A percentile compares a stretch with the other conserved stretches of the same genome.
These are phyloP conservation scores for Botrytis galanthina DNA, from an alignment of 2,329 filamentous ascomycete genomes.

Conservation along the genomic window DNA sequence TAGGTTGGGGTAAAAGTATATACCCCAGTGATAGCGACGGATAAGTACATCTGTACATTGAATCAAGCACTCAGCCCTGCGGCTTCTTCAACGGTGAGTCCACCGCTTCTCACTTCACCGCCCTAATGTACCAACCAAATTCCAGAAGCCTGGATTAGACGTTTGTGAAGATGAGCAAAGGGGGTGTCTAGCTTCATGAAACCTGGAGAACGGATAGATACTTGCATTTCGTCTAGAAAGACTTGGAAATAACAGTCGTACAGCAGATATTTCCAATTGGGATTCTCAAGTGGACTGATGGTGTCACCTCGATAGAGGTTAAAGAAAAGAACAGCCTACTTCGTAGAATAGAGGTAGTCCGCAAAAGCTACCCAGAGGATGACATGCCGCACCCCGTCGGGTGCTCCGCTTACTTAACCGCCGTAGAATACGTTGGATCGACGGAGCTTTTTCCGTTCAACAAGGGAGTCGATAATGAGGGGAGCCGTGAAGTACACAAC, in stretches of 20 bases:
- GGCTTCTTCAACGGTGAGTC: constrained; percentile 32
- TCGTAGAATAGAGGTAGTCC: neutral
- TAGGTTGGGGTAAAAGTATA: constrained; percentile 33
- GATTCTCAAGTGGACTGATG: constrained; percentile 4
- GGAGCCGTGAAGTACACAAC: constrained; percentile 22
- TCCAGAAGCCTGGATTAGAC: constrained; percentile 29
- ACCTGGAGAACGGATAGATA: constrained; percentile 14
- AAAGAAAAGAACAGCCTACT: neutral
- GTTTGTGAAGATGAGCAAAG: constrained; percentile 11
- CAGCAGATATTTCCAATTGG: neutral
- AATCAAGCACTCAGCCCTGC: constrained; percentile 33
- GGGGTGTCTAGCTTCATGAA: constrained; percentile 7
- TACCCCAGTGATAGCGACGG: constrained; percentile 23
- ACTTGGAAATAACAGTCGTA: constrained; percentile 16
- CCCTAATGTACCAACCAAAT: constrained; percentile 24
- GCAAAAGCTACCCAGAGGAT: neutral
- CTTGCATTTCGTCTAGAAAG: constrained; percentile 17
- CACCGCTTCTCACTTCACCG: constrained; percentile 28
- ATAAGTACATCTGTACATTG: constrained; percentile 20
- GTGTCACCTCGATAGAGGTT: constrained; percentile 15
- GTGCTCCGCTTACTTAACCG: constrained; percentile 21
- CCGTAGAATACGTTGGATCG: constrained; percentile 8
- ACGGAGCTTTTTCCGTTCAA: constrained; percentile 5
- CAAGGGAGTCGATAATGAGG: neutral
- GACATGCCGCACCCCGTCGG: constrained; percentile 24